phyloP scores from a whole-genome alignment of 345 rosid species.

The Salix viminalis region DNA sequence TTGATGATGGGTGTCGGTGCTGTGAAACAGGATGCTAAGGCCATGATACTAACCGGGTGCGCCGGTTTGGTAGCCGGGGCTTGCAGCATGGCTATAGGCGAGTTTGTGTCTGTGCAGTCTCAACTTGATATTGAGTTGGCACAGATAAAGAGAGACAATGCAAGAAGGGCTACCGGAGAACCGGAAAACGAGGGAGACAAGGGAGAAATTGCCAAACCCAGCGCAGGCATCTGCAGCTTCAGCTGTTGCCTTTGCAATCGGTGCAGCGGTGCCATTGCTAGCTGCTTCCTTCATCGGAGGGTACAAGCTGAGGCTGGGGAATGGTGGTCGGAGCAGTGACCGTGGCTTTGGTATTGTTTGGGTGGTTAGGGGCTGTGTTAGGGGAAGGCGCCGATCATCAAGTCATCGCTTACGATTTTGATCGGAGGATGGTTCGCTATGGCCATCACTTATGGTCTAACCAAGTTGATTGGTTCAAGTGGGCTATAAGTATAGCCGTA shows the following conservation, averaged over 20 bases:
- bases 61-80: conserved; percentile 93
- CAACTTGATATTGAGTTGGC: conserved; percentile 78
- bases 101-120: conserved; percentile 87
- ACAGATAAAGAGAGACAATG: conserved; percentile 52
- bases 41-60: conserved; percentile 79
- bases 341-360: conserved; percentile 58
- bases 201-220: conserved; percentile 65
- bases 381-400: conserved; percentile 58
- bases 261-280: conserved; percentile 80
- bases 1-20: conserved; percentile 93
- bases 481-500: conserved; percentile 14
- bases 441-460: conserved; percentile 83
- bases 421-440: conserved; percentile 92
- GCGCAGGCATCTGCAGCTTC: conserved; percentile 82
- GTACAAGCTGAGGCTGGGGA: conserved; percentile 52
- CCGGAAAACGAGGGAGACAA: conserved; percentile 21
- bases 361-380: conserved; percentile 77
- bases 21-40: conserved; percentile 68
- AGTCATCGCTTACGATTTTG: conserved; percentile 62
- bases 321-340: conserved; percentile 59
- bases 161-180: conserved; percentile 1
- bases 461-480: conserved; percentile 65
- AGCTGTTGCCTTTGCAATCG: conserved; percentile 67
- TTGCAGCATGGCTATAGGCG: conserved; percentile 96
- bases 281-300: conserved; percentile 70